A percentile compares a stretch with the other conserved stretches of the same genome.
These are phyloP conservation scores for Ulmus americana DNA, from an alignment of 331 rosid species.

Conservation along the genomic window DNA sequence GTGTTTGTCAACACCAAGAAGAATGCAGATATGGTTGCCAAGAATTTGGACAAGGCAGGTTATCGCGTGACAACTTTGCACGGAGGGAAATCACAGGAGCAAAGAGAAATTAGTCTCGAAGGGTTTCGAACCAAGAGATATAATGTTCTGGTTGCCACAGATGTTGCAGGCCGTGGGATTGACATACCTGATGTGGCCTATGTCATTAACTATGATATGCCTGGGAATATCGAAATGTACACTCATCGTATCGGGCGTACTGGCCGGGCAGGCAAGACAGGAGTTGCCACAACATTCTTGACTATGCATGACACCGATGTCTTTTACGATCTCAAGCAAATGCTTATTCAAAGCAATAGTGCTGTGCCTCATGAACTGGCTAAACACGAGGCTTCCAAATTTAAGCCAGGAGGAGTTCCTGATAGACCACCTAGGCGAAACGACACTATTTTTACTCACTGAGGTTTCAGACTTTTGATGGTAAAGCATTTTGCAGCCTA, in stretches of 20 bases:
- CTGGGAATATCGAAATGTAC: slow-evolving; percentile 69
- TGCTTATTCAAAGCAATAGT: slow-evolving; percentile 45
- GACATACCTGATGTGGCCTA: slow-evolving; percentile 88
- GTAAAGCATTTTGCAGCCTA: no score
- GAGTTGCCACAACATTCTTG: slow-evolving; percentile 68
- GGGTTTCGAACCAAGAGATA: slow-evolving; percentile 82
- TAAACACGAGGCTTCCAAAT: slow-evolving; percentile 50
- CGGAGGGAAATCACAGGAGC: slow-evolving; percentile 86
- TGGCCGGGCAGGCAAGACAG: slow-evolving; percentile 84
- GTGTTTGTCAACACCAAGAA: slow-evolving; percentile 83
- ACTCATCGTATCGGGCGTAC: slow-evolving; percentile 79
- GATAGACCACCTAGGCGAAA: slow-evolving; percentile 80
- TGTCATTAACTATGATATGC: slow-evolving; percentile 85
- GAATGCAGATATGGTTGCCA: slow-evolving; percentile 70
- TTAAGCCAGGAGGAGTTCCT: slow-evolving; percentile 68
- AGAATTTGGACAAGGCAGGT: slow-evolving; percentile 67
- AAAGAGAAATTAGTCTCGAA: slow-evolving; percentile 75
- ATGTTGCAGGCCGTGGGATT: slow-evolving; percentile 82
- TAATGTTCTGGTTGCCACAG: slow-evolving; percentile 81
- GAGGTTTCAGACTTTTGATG: neutral
- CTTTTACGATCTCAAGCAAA: slow-evolving; percentile 83
- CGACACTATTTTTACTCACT: slow-evolving; percentile 64
- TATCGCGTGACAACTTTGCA: slow-evolving; percentile 84
- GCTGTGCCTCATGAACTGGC: slow-evolving; percentile 42
- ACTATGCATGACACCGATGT: slow-evolving; percentile 66